phyloP scores from a whole-genome alignment of 2,329 filamentous ascomycete species.

The Penicillium hordei region DNA sequence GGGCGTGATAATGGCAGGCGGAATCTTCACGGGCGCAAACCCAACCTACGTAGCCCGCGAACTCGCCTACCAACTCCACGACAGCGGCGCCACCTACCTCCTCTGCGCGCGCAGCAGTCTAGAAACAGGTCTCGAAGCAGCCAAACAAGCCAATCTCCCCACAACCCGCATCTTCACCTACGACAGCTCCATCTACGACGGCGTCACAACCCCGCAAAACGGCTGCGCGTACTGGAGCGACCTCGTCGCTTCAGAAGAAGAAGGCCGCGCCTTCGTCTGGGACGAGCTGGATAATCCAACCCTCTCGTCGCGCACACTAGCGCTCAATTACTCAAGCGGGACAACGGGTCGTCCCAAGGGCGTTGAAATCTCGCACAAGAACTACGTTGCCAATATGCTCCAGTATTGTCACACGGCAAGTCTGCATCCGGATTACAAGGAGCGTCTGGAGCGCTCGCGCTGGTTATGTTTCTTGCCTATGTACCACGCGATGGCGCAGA shows the following conservation, averaged over 20 bases:
- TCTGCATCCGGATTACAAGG: constrained; percentile 52
- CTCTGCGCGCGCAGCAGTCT: constrained; percentile 59
- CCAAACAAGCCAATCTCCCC: constrained; percentile 57
- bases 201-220: constrained; percentile 35
- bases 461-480: constrained; percentile 71
- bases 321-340: constrained; percentile 72
- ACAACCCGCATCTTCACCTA: constrained; percentile 63
- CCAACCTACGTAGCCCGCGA: constrained; percentile 69
- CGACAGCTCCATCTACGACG: constrained; percentile 56
- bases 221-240: constrained; percentile 63
- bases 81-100: constrained; percentile 67
- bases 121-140: constrained; percentile 66
- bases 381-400: constrained; percentile 69
- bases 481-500: constrained; percentile 74
- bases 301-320: constrained; percentile 44
- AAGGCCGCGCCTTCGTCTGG: constrained; percentile 65
- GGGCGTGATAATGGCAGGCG: constrained; percentile 74
- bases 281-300: constrained; percentile 46
- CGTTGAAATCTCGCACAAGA: constrained; percentile 75
- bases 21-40: constrained; percentile 75
- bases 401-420: constrained; percentile 56
- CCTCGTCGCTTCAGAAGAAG: constrained; percentile 54
- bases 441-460: constrained; percentile 43
- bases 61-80: constrained; percentile 71
- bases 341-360: constrained; percentile 84